A percentile compares a stretch with the other conserved stretches of the same genome.
Conservation (phyloP, 345 rosid genomes). For the Lepidium africanum region DNA sequence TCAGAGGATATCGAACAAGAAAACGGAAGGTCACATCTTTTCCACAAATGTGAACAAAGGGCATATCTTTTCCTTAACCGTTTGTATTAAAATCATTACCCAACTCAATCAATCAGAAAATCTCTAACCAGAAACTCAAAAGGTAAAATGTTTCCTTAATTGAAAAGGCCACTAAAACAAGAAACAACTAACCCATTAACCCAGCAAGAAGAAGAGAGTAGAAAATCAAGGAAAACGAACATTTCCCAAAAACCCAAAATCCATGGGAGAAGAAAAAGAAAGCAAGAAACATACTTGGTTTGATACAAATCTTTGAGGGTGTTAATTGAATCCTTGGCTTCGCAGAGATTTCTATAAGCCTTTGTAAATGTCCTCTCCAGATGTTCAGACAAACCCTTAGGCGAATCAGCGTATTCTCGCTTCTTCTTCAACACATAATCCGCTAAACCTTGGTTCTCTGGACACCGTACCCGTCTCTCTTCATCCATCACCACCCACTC, state of each 20-base stretch:
- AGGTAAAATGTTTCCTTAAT: background rate
- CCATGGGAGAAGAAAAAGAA: background rate
- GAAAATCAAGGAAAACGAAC: background rate
- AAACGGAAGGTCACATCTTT: too few species aligned
- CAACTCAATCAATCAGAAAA: background rate
- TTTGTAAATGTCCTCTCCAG: conserved; percentile 46
- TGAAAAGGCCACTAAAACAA: background rate
- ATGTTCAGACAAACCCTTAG: conserved; percentile 72
- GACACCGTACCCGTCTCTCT: conserved; percentile 39
- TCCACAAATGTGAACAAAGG: background rate
- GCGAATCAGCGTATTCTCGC: conserved; percentile 55
- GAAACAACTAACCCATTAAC: background rate
- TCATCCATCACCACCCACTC: conserved; percentile 40
- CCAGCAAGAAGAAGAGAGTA: conserved; percentile 1
- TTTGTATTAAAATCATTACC: background rate
- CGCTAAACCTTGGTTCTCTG: conserved; percentile 56
- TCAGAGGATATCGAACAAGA: too few species aligned
- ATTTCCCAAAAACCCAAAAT: background rate
- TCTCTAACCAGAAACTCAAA: background rate
- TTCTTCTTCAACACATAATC: conserved; percentile 52
- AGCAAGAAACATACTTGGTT: conserved; percentile 47
- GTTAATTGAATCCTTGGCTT: conserved; percentile 39
- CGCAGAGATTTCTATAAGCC: conserved; percentile 52
- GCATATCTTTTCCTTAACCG: background rate
- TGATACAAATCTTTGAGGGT: conserved; percentile 70